A percentile compares a stretch with the other conserved stretches of the same genome.
Conservation (phyloP, 176 grass and related monocot genomes). For the Sorghum bicolor region Sorghum_bicolor_NCBIv3 NC_012872.2:73268501-73269000, state of each 20-base stretch:
- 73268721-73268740: neutral
- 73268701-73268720: neutral
- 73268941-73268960: neutral
- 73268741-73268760: neutral
- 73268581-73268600: neutral
- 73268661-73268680: neutral
- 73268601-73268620: constrained; percentile 2
- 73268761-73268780: neutral
- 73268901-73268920: neutral
- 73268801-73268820: neutral
- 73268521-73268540: neutral
- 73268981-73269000: neutral
- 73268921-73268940: neutral
- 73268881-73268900: neutral
- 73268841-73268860: neutral
- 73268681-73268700: constrained; percentile 17
- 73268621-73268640: neutral
- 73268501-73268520: neutral
- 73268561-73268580: neutral
- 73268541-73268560: neutral
- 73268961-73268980: neutral
- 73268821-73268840: neutral
- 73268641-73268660: constrained; percentile 1
- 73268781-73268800: neutral
- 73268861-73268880: neutral